Conservation (phyloP, 176 grass and related monocot species). For the Lolium perenne region DNA sequence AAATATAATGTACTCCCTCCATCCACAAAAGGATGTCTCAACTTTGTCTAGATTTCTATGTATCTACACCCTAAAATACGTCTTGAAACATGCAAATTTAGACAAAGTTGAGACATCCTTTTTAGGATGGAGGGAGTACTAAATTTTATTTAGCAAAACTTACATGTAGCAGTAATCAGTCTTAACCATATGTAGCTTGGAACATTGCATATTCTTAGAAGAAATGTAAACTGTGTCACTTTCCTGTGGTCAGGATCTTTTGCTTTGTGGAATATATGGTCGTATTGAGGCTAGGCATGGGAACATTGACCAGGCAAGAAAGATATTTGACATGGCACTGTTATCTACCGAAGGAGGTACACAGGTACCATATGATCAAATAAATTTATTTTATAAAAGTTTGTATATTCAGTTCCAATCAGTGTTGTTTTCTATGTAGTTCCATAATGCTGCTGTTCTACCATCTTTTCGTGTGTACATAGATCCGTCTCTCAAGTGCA, state of each 20-base stretch:
- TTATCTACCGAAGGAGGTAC: conserved; percentile 72
- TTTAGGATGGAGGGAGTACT: too few relatives aligned
- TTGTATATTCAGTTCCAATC: conserved; percentile 30
- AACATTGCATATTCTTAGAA: neutral
- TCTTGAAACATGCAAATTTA: too few relatives aligned
- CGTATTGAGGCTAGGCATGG: conserved; percentile 79
- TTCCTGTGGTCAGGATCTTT: conserved; percentile 66
- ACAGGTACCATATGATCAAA: conserved; percentile 58
- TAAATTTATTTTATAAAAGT: conserved; percentile 30
- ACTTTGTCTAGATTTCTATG: too few relatives aligned
- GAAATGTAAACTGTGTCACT: neutral
- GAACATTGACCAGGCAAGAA: conserved; percentile 86
- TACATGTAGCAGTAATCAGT: neutral
- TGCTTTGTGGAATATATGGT: conserved; percentile 95
- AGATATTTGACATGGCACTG: conserved; percentile 97
- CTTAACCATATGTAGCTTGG: conserved; percentile 22
- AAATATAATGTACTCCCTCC: neutral
- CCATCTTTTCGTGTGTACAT: neutral
- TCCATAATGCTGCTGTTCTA: conserved; percentile 32
- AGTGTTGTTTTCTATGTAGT: conserved; percentile 9
- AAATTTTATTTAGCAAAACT: neutral
- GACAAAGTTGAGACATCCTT: too few relatives aligned
- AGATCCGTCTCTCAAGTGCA: neutral
- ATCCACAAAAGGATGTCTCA: too few relatives aligned
- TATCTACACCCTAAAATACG: too few relatives aligned